Evolutionary conservation across 345 rosid genomes (phyloP), one percentile per base, ranked within the genome.

Genomic region (Barbarea vulgaris): DNA sequence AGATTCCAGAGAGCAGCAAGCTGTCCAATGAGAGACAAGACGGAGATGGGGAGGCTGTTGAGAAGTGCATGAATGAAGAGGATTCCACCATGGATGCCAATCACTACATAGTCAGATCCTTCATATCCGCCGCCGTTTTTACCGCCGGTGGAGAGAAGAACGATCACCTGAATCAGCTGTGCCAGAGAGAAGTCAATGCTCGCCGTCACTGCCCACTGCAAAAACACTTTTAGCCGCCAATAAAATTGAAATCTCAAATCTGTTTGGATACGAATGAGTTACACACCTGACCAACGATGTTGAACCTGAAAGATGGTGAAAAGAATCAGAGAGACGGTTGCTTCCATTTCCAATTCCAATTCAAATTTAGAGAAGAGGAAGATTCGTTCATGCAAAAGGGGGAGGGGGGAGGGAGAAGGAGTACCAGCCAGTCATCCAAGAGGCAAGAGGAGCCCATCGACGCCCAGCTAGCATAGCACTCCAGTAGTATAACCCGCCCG

Each of bases 401-500:
- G n/a, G 56, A 51, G 33, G 25, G 17, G 13, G n/a, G n/a, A 14
- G 57, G n/a, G 56, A 51, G 33, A 53, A 31, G 13, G n/a, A 22
- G 57, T 63, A 94, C 97, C 99, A 95, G 86, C 97, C 97, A 28
- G 97, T 95, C 59, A 92, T 66, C 99, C 99, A 95, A 62, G 97
- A 90, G 39, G 97, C 97, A 51, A 95, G 84, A 17, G 99, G 96
- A 10, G 99, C 92, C 99, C 99, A 91, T 5, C 80, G 47, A 7
- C 81, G 86, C 42, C 98, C 98, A 15, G 96, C 97, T 75, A 94
- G 97, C 89, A 81, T 90, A 56, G 99, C 99, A 82, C 99, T 95
- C 99, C 99, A 95, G 70, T 90, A 95, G 76, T 95, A 95, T 47
- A 95, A 93, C 44, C 99, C 99, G 21, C 99, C 97, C 15, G 97